Evolutionary conservation across 352 stramenopile species (phyloP), one percentile per base, ranked within the genome.

Genomic region (Globisporangium paroecandrum): DNA sequence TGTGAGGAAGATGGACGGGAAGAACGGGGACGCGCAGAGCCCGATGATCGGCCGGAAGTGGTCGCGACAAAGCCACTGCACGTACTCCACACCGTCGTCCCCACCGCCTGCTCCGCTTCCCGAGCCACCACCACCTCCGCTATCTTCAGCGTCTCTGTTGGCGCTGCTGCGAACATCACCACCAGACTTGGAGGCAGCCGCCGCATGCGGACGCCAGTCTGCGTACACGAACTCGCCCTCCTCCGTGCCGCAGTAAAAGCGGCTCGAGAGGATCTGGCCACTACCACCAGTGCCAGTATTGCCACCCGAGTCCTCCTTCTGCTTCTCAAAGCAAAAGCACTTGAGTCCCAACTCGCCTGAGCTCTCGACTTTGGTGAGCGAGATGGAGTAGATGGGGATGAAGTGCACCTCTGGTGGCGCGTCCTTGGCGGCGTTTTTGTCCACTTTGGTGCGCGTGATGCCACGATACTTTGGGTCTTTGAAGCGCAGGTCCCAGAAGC

Each of bases 401-500:
- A 93, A 96, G 32, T 89, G 85, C 13, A 94, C 82, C 46, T 96
- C 89, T 0, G 74, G 74, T 4, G 82, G 59, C 4, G 74, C 69
- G 43, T 94, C 86, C 54, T 93, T 94, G 7, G 71, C 41, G 15
- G 74, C 77, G 24, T 61, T 64, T 64, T 92, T 92, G 67, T 94
- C 85, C 1, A 75, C 71, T 56, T 92, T 94, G 1, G 75, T 74
- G 34, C 81, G 85, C 22, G 83, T 84, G 53, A 89, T 69, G 5
- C 82, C 81, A 10, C 84, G 81, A 62, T 94, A 91, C 69, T 89
- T 94, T 3, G 84, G 84, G 68, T 95, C 87, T 74, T 93, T 91
- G 78, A 96, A 98, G 29, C 93, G 82, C 22, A 95, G 72, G 62
- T 98, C 94, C 93, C 93, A 98, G 70, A 98, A 95, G 4, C 89